Base-by-base conservation (phyloP, 2,329 filamentous ascomycete genomes). In the Metarhizium rileyi region DNA sequence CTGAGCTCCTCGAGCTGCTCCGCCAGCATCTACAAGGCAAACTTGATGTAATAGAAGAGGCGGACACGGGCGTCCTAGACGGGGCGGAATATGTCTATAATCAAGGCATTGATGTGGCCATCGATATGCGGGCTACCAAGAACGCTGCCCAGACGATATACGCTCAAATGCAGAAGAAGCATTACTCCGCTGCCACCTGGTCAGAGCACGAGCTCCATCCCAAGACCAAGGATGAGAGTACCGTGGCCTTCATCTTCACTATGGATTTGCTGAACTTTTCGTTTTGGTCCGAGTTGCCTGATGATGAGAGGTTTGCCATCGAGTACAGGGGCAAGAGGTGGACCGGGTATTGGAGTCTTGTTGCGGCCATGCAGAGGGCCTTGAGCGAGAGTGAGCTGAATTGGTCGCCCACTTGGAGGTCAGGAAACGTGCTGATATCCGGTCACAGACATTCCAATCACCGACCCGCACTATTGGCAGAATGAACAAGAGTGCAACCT, bases 261-360 rank as follows among this genome's bases (percentile, higher is more conserved):
- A 95, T 98, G 89, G 93, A 98, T 64, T 67, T 98, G 26, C 72
- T 98, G 46, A 98, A 98, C 64, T 98, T 97, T 63, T 94, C 85
- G 22, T 98, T 98, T 66, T 98, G 93, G 93, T 94, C 88, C 14
- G 84, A 87, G 47, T 63, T 69, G 42, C 66, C 73, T 0, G 83
- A 86, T 10, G 76, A 81, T 5, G 82, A 91, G 59, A 77, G 89
- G 10, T 98, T 91, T 65, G 78, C 86, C 9, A 78, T 98, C 40
- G 83, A 87, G 50, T 97, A 96, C 66, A 78, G 77, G 43, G 90
- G 81, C 26, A 84, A 80, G 66, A 80, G 69, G 50, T 97, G 90
- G 89, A 96, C 90, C 0, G 93, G 93, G 3, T 98, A 98, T 67
- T 95, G 87, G 84, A 95, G 90, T 64, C 70, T 98, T 50, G 88